These are phyloP conservation scores for Rhododendron vialii DNA, from an alignment of 148 eudicot genomes.

Conservation along the genomic window DNA sequence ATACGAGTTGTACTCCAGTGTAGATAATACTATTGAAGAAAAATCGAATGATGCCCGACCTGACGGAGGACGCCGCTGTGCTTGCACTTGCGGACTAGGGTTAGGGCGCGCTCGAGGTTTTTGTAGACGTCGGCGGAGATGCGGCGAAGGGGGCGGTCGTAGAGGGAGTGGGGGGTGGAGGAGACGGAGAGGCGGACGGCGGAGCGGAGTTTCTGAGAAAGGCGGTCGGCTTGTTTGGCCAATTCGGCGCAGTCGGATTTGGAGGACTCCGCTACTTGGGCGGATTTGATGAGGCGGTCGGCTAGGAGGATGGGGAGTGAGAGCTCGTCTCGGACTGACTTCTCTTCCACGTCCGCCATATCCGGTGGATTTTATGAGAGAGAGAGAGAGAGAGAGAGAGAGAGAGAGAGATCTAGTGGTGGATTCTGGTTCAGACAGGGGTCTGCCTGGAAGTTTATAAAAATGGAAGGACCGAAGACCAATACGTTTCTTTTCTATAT, in stretches of 20 bases:
- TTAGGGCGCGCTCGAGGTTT: slow-evolving; percentile 50
- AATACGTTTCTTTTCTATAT: not conserved
- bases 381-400: not conserved
- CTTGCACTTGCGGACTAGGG: slow-evolving; percentile 57
- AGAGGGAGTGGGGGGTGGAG: slow-evolving; percentile 41
- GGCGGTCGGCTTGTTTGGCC: slow-evolving; percentile 43
- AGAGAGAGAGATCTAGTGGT: not conserved
- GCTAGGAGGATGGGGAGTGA: slow-evolving; percentile 46
- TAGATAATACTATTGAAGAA: no score
- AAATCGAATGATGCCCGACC: not conserved
- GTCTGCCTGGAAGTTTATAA: not conserved
- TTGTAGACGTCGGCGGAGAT: slow-evolving; percentile 45
- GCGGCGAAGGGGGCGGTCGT: slow-evolving; percentile 75
- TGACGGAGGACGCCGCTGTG: slow-evolving; percentile 49
- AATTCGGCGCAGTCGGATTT: slow-evolving; percentile 56
- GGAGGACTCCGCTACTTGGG: slow-evolving; percentile 57
- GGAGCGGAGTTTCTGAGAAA: slow-evolving; percentile 61
- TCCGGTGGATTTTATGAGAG: not conserved
- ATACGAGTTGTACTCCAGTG: no score
- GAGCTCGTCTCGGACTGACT: slow-evolving; percentile 53
- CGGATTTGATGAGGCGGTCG: slow-evolving; percentile 51
- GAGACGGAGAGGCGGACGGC: slow-evolving; percentile 38
- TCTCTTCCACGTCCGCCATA: slow-evolving; percentile 26
- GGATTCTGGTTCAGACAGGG: not conserved
- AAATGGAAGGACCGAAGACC: not conserved